Evolutionary conservation across 2,329 filamentous ascomycete genomes (phyloP), one percentile per base, ranked within the genome.

Genomic region (Purpureocillium takamizusanense): DNA sequence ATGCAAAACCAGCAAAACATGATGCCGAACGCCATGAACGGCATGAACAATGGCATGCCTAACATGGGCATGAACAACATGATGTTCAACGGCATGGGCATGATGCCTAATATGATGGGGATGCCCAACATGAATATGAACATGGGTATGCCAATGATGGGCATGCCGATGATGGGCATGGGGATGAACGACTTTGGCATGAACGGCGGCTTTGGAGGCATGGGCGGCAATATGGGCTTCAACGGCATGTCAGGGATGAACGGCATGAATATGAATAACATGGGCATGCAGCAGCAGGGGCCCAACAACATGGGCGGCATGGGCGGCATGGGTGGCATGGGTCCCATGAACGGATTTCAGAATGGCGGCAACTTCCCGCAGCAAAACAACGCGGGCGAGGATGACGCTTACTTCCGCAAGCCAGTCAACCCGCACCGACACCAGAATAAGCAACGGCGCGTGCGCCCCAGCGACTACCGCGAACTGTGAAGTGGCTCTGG

Each of bases 371-470:
- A 65, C 48, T 71, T 72, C 35, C 53, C 60, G 1, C 65, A 67
- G 42, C 72, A 73, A 11, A 35, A n/a, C 21, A 41, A 35, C 2
- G 80, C 74, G 42, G 78, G 78, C 46, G 86, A 94, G 40, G 88
- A 94, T 41, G 86, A 88, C 43, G 86, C 92, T 7, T 98, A 98
- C 63, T 94, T 97, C 59, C 78, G 92, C 41, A 90, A 95, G 60
- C 92, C 92, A 0, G 86, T 97, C 45, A 98, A 98, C 56, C 90
- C 89, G 3, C 86, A 95, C 56, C 78, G 92, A 36, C 86, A 92
- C 56, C 83, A 89, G 60, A 86, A 88, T 54, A 77, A 84, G 51
- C 81, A 87, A 51, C 78, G 83, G 47, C 74, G 86, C 51, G 78
- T 86, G 39, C 76, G 92, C 39, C 89, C 89, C 10, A 92, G 86